These are phyloP conservation scores for Elsinoe perseae DNA, from an alignment of 2,329 filamentous ascomycete genomes.

Conservation along the genomic window DNA sequence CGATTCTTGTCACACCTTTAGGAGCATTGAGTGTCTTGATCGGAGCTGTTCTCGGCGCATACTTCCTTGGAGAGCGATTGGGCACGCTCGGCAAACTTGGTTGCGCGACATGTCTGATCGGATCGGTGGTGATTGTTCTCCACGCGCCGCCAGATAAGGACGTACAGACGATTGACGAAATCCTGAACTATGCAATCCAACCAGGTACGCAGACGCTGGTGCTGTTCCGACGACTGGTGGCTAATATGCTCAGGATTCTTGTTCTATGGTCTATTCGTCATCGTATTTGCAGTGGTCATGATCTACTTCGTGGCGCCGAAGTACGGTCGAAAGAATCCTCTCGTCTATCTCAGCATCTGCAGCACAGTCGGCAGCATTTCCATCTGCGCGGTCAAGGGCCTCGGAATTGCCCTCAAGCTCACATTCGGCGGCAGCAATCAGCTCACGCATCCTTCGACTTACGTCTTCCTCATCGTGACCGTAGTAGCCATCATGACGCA, in stretches of 20 bases:
- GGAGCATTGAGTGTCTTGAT: slow-evolving; percentile 92
- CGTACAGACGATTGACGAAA: slow-evolving; percentile 84
- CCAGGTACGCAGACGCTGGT: slow-evolving; percentile 55
- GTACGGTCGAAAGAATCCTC: slow-evolving; percentile 89
- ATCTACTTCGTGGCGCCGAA: slow-evolving; percentile 88
- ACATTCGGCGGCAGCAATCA: slow-evolving; percentile 91
- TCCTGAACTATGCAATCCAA: slow-evolving; percentile 81
- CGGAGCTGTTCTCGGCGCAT: slow-evolving; percentile 84
- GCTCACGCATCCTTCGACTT: slow-evolving; percentile 89
- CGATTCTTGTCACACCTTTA: slow-evolving; percentile 93
- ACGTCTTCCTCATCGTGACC: slow-evolving; percentile 92
- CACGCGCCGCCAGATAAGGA: slow-evolving; percentile 93
- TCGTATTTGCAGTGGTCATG: slow-evolving; percentile 82
- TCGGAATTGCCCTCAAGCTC: slow-evolving; percentile 93
- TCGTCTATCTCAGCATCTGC: slow-evolving; percentile 96
- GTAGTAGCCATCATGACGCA: slow-evolving; percentile 91
- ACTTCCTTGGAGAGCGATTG: slow-evolving; percentile 83
- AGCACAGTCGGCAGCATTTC: slow-evolving; percentile 94
- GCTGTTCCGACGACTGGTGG: not conserved
- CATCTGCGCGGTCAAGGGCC: slow-evolving; percentile 98
- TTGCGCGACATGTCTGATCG: slow-evolving; percentile 91
- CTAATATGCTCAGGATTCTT: slow-evolving; percentile 62
- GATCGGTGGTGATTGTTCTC: slow-evolving; percentile 92
- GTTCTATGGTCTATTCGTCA: slow-evolving; percentile 71
- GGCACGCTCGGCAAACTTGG: slow-evolving; percentile 89